Base-by-base conservation (phyloP, 2,329 filamentous ascomycete species). In the Penicillium sp. region DNA sequence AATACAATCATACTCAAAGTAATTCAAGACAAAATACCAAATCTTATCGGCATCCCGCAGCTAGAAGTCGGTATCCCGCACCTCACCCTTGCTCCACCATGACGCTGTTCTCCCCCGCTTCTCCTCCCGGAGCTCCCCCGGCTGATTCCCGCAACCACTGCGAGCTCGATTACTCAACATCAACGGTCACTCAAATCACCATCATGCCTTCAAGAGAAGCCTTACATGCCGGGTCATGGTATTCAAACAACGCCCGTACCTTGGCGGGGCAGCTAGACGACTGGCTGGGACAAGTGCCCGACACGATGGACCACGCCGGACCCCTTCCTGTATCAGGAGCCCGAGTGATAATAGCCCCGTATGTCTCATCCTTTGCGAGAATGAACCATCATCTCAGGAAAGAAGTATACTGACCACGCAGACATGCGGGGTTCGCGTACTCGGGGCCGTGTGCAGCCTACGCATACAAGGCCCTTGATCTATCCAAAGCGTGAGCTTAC, bases 391-490 rank as follows among this genome's bases (percentile, higher is more conserved):
- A n/a, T 12, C 23, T 4, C 10, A 9, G 30, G 18, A 12, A 20
- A 10, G 49, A 3, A 52, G 8, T 33, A 54, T 54, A 44, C 55
- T 68, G 43, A 40, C 48, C 12, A 50, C 46, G 62, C 64, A 97
- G 93, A 54, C 94, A 99, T 72, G 94, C 94, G 53, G 94, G 94
- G 55, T 99, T 96, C 75, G 78, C 84, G 2, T 97, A 93, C 78
- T 99, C 94, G 3, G 94, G 94, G 7, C 84, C 87, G 32, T 93
- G 91, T 61, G 94, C 94, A 36, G 94, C 92, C 36, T 97, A 91
- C 86, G 94, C 94, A 7, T 99, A 97, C 76, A 94, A 90, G 73
- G 83, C 84, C 6, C 85, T 96, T 43, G 91, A 97, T 70, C 81
- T 97, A 49, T 87, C 85, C 53, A 84, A 84, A 55, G 88, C 86